These are phyloP conservation scores for Tylopilus intermedius DNA, from an alignment of 768 basidiomycete genomes.

Conservation along the genomic window DNA sequence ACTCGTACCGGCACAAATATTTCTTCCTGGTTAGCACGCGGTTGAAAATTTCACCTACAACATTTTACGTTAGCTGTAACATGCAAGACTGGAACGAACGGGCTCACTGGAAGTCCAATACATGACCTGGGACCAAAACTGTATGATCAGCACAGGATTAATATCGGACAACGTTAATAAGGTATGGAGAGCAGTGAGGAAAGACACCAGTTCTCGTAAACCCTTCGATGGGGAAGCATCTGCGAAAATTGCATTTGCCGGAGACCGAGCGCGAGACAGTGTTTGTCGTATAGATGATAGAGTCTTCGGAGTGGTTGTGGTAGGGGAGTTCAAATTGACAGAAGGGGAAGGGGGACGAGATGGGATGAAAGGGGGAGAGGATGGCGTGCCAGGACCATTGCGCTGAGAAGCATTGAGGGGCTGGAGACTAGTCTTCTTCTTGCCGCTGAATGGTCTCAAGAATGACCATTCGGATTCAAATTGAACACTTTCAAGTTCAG, in stretches of 20 bases:
- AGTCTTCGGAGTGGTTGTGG: conserved; percentile 45
- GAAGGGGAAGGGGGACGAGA: conserved; percentile 52
- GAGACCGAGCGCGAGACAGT: conserved; percentile 51
- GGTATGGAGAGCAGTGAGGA: conserved; percentile 82
- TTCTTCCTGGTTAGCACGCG: conserved; percentile 87
- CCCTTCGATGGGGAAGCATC: conserved; percentile 42
- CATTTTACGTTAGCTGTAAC: conserved; percentile 9
- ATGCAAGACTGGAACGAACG: conserved; percentile 3
- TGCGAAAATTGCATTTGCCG: conserved; percentile 47
- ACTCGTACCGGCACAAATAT: conserved; percentile 77
- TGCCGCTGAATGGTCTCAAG: conserved; percentile 63
- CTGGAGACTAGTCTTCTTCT: conserved; percentile 44
- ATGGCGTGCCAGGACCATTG: conserved; percentile 30
- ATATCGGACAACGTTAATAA: conserved; percentile 82
- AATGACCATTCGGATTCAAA: conserved; percentile 98
- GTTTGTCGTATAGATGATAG: conserved; percentile 69
- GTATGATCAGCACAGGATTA: conserved; percentile 82
- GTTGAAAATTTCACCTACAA: conserved; percentile 82
- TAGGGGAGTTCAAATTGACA: conserved; percentile 36
- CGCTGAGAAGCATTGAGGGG: conserved; percentile 30
- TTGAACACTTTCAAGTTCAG: conserved; percentile 75
- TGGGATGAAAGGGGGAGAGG: conserved; percentile 46
- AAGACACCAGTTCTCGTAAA: conserved; percentile 59
- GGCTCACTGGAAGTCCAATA: conserved; percentile 92
- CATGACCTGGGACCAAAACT: conserved; percentile 96